These are phyloP conservation scores for Aspergillus ellipticus DNA, from an alignment of 495 filamentous ascomycete species.

Conservation along the genomic window DNA sequence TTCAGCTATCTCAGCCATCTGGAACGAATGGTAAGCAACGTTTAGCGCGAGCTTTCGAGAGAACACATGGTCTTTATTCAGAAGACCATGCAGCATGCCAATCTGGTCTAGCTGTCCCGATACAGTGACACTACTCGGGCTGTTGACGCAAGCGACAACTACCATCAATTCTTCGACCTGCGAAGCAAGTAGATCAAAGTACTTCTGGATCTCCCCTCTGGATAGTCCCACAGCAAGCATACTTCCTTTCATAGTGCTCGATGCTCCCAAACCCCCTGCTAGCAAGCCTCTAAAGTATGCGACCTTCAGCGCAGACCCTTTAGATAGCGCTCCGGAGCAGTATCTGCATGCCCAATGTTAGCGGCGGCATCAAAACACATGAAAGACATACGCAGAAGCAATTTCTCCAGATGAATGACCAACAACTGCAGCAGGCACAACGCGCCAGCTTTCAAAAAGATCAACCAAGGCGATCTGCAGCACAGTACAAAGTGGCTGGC, in stretches of 20 bases:
- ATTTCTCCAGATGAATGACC: constrained; percentile 47
- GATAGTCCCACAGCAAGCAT: constrained; percentile 14
- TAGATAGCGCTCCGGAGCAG: not conserved
- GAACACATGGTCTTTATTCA: constrained; percentile 2
- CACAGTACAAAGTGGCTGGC: constrained; percentile 40
- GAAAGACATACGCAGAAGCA: constrained; percentile 23
- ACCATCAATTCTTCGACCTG: constrained; percentile 5
- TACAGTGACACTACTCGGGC: constrained; percentile 26
- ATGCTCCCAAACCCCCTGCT: not conserved
- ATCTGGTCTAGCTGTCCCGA: constrained; percentile 25
- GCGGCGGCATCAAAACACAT: not conserved
- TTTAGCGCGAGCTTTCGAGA: constrained; percentile 5
- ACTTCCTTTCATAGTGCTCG: not conserved
- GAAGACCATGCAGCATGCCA: not conserved
- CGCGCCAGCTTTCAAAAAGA: constrained; percentile 29
- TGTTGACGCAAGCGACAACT: constrained; percentile 31
- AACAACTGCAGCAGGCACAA: constrained; percentile 27
- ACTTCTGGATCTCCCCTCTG: not conserved
- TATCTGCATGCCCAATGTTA: not conserved
- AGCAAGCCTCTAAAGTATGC: constrained; percentile 1
- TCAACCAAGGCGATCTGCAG: constrained; percentile 44
- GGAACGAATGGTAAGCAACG: constrained; percentile 12
- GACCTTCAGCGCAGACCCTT: constrained; percentile 4
- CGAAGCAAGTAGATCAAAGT: not conserved
- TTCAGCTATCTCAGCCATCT: constrained; percentile 11